phyloP scores from a whole-genome alignment of 768 basidiomycete genomes.

The Suillus hirtellus region DNA sequence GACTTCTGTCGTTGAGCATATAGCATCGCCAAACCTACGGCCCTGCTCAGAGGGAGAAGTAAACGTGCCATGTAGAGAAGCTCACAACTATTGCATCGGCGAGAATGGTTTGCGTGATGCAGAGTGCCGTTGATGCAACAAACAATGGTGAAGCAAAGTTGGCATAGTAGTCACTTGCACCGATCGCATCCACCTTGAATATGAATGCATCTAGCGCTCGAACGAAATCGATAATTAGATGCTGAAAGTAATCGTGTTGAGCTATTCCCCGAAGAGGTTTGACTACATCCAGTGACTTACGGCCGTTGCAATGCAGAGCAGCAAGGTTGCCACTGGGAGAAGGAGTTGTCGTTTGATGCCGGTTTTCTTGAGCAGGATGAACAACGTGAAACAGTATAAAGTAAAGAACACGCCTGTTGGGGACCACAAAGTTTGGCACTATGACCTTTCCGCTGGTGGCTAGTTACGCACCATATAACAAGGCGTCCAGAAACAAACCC shows the following conservation, averaged over 20 bases:
- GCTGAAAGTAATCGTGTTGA: neutral
- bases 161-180: neutral
- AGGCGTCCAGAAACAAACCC: neutral
- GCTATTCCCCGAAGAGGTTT: neutral
- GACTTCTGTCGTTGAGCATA: neutral
- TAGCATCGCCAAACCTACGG: neutral
- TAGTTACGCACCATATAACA: neutral
- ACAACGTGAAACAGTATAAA: neutral
- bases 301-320: neutral
- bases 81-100: neutral
- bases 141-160: neutral
- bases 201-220: neutral
- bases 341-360: neutral
- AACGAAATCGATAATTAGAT: neutral
- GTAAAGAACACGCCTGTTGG: neutral
- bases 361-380: neutral
- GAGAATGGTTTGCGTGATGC: neutral
- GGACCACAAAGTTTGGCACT: neutral
- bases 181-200: neutral
- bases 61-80: neutral
- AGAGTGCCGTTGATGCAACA: neutral
- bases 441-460: neutral
- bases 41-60: neutral
- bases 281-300: neutral
- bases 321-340: constrained; percentile 1